Evolutionary conservation across 2,329 filamentous ascomycete species (phyloP).

Genomic region (Pleurostoma richardsiae): DNA sequence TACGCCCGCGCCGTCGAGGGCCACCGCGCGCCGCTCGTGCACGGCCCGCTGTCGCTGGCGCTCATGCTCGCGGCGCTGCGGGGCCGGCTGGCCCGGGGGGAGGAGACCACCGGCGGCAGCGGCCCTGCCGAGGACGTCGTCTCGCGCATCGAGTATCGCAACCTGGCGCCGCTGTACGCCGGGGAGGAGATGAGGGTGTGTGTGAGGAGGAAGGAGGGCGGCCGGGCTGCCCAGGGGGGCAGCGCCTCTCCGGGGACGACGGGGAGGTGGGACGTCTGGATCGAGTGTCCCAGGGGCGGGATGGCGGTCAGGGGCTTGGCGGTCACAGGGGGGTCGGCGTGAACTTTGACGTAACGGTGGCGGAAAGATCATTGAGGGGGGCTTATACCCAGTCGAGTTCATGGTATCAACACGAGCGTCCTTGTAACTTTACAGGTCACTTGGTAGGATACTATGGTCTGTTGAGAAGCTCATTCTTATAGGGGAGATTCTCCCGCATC

Average conservation of each 20-base stretch:
- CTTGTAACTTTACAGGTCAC: too few relatives aligned
- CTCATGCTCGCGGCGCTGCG: constrained; percentile 68
- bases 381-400: too few relatives aligned
- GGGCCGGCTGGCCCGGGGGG: constrained; percentile 14
- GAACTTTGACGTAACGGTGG: too few relatives aligned
- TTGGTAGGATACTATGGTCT: too few relatives aligned
- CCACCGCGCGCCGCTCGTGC: constrained; percentile 71
- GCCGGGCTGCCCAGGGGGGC: constrained; percentile 30
- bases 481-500: too few relatives aligned
- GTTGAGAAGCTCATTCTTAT: too few relatives aligned
- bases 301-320: constrained; percentile 56
- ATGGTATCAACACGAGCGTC: too few relatives aligned
- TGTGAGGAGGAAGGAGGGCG: constrained; percentile 37
- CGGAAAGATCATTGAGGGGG: too few relatives aligned
- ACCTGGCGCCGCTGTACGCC: constrained; percentile 76
- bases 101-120: constrained; percentile 4
- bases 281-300: constrained; percentile 55
- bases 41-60: constrained; percentile 77
- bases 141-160: constrained; percentile 66
- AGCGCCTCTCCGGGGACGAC: constrained; percentile 29
- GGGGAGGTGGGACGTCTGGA: constrained; percentile 56
- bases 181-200: constrained; percentile 68
- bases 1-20: constrained; percentile 71
- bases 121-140: constrained; percentile 24
- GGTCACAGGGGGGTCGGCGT: neutral